A percentile compares a stretch with the other conserved stretches of the same genome.
Evolutionary conservation across 2,329 filamentous ascomycete species (phyloP).

Genomic region (Cladosporium colombiae): DNA sequence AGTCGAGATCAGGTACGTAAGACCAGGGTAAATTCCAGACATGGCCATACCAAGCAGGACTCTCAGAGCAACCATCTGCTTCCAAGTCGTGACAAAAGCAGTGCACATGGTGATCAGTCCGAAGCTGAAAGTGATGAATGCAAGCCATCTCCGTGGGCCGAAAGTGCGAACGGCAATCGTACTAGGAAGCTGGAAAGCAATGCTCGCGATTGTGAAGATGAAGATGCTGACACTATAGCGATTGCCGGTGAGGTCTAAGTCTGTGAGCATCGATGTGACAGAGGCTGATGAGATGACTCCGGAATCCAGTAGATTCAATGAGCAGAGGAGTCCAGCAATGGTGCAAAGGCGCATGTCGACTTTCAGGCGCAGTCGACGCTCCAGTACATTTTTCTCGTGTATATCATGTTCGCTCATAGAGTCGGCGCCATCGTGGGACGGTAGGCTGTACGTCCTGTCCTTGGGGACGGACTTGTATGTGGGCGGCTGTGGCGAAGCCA

Average conservation of each 20-base stretch:
- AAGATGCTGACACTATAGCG: constrained; percentile 71
- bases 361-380: constrained; percentile 59
- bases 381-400: constrained; percentile 30
- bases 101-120: constrained; percentile 68
- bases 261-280: constrained; percentile 66
- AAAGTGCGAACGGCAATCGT: constrained; percentile 66
- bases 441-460: constrained; percentile 1
- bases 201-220: constrained; percentile 69
- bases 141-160: constrained; percentile 65
- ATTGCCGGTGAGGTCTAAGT: constrained; percentile 64
- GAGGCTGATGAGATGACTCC: constrained; percentile 70
- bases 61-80: constrained; percentile 67
- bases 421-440: neutral
- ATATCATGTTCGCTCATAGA: neutral
- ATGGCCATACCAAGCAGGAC: constrained; percentile 67
- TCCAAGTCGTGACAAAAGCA: constrained; percentile 67
- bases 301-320: constrained; percentile 68
- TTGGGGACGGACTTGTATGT: constrained; percentile 14
- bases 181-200: constrained; percentile 68
- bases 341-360: constrained; percentile 68
- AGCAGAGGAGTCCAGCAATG: constrained; percentile 70
- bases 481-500: constrained; percentile 14
- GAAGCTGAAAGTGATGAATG: constrained; percentile 60
- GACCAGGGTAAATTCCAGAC: constrained; percentile 55
- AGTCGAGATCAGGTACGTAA: constrained; percentile 54